Evolutionary conservation across 2,329 filamentous ascomycete genomes (phyloP).

Genomic region (Neofusicoccum umdonicola): DNA sequence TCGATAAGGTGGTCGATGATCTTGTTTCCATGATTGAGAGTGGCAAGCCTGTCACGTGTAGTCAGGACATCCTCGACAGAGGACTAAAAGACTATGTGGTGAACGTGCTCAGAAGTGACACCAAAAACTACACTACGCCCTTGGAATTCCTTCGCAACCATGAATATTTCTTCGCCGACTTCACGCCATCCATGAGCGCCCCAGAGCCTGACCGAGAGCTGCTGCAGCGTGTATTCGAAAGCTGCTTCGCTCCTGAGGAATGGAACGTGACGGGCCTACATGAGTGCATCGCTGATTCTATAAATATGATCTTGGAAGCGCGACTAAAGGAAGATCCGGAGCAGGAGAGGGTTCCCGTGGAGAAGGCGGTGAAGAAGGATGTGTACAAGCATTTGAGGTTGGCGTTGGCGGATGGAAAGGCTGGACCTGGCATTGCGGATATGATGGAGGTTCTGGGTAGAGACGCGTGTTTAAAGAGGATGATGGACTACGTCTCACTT

Average conservation of each 20-base stretch:
- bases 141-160: slow-evolving; percentile 56
- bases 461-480: slow-evolving; percentile 18
- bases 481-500: slow-evolving; percentile 2
- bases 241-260: neutral
- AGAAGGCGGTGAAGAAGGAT: slow-evolving; percentile 25
- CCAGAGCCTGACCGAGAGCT: neutral
- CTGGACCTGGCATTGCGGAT: slow-evolving; percentile 36
- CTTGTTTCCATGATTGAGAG: slow-evolving; percentile 29
- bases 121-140: slow-evolving; percentile 57
- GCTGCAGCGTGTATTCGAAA: neutral
- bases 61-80: neutral
- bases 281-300: neutral
- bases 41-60: slow-evolving; percentile 18
- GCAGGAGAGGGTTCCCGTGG: neutral
- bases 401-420: slow-evolving; percentile 30
- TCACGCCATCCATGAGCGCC: neutral
- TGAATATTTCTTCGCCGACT: slow-evolving; percentile 54
- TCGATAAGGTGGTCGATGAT: slow-evolving; percentile 37
- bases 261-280: neutral
- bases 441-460: slow-evolving; percentile 34
- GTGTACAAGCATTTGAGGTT: slow-evolving; percentile 35
- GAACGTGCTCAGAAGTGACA: slow-evolving; percentile 47
- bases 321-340: neutral
- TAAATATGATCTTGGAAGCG: neutral
- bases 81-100: slow-evolving; percentile 48